phyloP scores from a whole-genome alignment of 768 basidiomycete species.

The Lactifluus piperatus region DNA sequence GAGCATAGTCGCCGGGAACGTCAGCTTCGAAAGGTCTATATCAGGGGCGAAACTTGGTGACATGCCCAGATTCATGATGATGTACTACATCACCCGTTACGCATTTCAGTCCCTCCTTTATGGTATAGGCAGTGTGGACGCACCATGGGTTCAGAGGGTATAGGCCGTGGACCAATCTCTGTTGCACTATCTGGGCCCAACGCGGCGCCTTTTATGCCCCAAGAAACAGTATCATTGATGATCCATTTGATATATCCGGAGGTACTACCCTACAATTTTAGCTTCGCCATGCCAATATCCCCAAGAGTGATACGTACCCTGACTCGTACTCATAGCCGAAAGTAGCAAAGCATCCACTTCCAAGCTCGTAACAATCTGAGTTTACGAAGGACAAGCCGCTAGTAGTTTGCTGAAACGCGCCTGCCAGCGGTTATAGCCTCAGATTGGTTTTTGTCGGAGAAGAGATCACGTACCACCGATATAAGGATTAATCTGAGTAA shows the following conservation, averaged over 20 bases:
- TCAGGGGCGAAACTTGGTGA: slow-evolving; percentile 62
- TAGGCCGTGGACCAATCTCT: slow-evolving; percentile 54
- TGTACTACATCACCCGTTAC: slow-evolving; percentile 40
- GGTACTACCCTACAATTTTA: neutral
- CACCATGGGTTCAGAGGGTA: slow-evolving; percentile 85
- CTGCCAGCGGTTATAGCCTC: neutral
- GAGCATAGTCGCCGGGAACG: slow-evolving; percentile 64
- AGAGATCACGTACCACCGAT: slow-evolving; percentile 40
- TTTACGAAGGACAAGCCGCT: slow-evolving; percentile 64
- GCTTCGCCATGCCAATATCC: no score
- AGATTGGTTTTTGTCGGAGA: neutral
- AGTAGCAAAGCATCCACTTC: slow-evolving; percentile 50
- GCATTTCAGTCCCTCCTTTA: neutral
- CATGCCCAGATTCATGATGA: slow-evolving; percentile 81
- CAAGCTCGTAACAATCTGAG: slow-evolving; percentile 58
- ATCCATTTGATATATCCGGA: slow-evolving; percentile 75
- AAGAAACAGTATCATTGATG: slow-evolving; percentile 51
- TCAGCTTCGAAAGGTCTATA: slow-evolving; percentile 62
- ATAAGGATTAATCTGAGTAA: slow-evolving; percentile 52
- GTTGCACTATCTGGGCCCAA: slow-evolving; percentile 52
- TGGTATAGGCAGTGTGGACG: slow-evolving; percentile 16
- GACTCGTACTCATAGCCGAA: slow-evolving; percentile 70
- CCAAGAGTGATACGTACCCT: slow-evolving; percentile 52
- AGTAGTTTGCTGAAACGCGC: slow-evolving; percentile 62
- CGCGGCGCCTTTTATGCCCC: slow-evolving; percentile 67